These are phyloP conservation scores for Platismatia glauca DNA, from an alignment of 495 filamentous ascomycete species.

Conservation along the genomic window DNA sequence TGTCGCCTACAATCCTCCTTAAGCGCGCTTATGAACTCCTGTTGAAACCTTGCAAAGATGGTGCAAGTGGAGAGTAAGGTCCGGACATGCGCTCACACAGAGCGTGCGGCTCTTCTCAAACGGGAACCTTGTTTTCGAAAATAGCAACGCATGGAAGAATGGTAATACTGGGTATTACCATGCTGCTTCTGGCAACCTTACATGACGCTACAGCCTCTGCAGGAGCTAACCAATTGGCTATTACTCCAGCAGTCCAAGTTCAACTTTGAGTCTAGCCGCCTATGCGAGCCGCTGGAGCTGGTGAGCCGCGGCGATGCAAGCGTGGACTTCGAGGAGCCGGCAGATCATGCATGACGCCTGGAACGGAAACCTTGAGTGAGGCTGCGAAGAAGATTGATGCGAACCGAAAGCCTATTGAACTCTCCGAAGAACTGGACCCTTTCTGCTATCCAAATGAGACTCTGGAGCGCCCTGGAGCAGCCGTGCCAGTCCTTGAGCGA, in stretches of 20 bases:
- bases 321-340: not conserved
- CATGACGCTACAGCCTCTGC: not conserved
- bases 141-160: not conserved
- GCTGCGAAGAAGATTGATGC: not conserved
- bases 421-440: not conserved
- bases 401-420: not conserved
- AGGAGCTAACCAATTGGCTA: not conserved
- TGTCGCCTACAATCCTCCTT: not conserved
- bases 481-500: not conserved
- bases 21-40: not conserved
- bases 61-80: not conserved
- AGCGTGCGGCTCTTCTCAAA: not conserved
- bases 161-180: no score
- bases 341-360: not conserved
- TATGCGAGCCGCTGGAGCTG: not conserved
- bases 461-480: not conserved
- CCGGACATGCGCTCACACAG: not conserved
- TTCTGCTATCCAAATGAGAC: not conserved
- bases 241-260: not conserved
- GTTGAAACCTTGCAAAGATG: not conserved
- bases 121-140: not conserved
- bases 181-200: not conserved
- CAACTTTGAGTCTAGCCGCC: not conserved
- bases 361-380: not conserved
- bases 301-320: not conserved